Conservation (phyloP, 2,329 filamentous ascomycete genomes). For the Cladosporium halotolerans region DNA sequence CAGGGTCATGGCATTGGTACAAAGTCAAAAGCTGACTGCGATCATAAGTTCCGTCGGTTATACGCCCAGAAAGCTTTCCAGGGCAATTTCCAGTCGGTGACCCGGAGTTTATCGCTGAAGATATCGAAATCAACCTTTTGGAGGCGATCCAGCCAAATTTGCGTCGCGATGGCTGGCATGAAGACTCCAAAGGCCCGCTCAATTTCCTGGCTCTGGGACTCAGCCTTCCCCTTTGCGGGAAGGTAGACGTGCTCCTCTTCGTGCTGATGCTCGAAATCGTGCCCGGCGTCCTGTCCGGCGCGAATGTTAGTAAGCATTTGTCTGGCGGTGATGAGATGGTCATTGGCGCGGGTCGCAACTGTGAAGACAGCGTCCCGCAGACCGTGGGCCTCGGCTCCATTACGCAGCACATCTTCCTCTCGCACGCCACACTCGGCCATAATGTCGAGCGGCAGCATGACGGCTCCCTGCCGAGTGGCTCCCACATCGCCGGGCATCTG, state of each 20-base stretch:
- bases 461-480: constrained; percentile 51
- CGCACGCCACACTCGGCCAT: constrained; percentile 76
- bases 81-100: constrained; percentile 75
- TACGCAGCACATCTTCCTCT: constrained; percentile 83
- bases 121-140: constrained; percentile 82
- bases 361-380: constrained; percentile 85
- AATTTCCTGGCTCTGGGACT: constrained; percentile 46
- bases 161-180: constrained; percentile 71
- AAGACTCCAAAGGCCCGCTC: constrained; percentile 71
- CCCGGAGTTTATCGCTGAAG: constrained; percentile 56
- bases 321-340: constrained; percentile 87
- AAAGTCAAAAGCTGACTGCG: neutral
- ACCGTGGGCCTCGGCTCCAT: constrained; percentile 70
- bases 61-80: constrained; percentile 66
- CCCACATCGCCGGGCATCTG: constrained; percentile 34
- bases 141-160: constrained; percentile 70
- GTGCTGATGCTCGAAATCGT: constrained; percentile 81
- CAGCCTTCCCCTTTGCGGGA: constrained; percentile 19
- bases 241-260: constrained; percentile 61
- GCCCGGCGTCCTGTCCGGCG: constrained; percentile 66
- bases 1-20: neutral
- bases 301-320: constrained; percentile 82
- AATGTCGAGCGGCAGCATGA: constrained; percentile 80
- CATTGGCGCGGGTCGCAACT: constrained; percentile 88
- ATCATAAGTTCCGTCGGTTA: constrained; percentile 45